These are phyloP conservation scores for Barnettozyma californica DNA, from an alignment of 805 yeast genomes.

Conservation along the genomic window DNA sequence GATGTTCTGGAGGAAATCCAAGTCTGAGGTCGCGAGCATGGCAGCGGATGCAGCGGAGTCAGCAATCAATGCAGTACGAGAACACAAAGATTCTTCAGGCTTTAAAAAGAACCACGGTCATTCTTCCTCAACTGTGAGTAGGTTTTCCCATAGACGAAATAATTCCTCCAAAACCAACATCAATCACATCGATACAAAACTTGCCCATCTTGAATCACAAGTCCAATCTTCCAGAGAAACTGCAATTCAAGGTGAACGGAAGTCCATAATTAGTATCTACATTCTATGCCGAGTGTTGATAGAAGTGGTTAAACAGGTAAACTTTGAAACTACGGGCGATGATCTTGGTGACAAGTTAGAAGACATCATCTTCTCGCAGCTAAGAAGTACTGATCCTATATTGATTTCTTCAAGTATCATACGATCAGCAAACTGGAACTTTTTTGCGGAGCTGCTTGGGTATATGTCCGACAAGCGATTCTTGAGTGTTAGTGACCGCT, in stretches of 20 bases:
- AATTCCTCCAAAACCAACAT: conserved; percentile 41
- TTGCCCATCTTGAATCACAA: conserved; percentile 35
- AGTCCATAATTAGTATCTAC: conserved; percentile 80
- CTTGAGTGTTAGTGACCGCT: conserved; percentile 84
- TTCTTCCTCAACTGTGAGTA: conserved; percentile 28
- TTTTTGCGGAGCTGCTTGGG: conserved; percentile 84
- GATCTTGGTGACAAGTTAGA: conserved; percentile 81
- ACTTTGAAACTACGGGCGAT: conserved; percentile 66
- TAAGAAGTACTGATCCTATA: conserved; percentile 80
- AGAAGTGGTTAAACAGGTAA: conserved; percentile 86
- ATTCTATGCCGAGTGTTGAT: conserved; percentile 87
- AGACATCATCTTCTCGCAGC: conserved; percentile 87
- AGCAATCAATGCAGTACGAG: conserved; percentile 28
- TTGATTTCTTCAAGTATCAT: conserved; percentile 62
- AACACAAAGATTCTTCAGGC: conserved; percentile 25
- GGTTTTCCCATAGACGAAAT: conserved; percentile 41
- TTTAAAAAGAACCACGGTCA: conserved; percentile 27
- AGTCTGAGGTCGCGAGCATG: conserved; percentile 76
- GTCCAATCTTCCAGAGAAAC: conserved; percentile 48
- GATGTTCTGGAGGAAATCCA: conserved; percentile 96
- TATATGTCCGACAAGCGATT: conserved; percentile 84
- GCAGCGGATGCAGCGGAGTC: conserved; percentile 50
- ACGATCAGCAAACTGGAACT: conserved; percentile 88
- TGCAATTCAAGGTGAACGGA: conserved; percentile 80
- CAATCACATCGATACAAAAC: conserved; percentile 51